Base-by-base conservation (phyloP, 2,329 filamentous ascomycete species). In the Pseudogymnoascus sp. region DNA sequence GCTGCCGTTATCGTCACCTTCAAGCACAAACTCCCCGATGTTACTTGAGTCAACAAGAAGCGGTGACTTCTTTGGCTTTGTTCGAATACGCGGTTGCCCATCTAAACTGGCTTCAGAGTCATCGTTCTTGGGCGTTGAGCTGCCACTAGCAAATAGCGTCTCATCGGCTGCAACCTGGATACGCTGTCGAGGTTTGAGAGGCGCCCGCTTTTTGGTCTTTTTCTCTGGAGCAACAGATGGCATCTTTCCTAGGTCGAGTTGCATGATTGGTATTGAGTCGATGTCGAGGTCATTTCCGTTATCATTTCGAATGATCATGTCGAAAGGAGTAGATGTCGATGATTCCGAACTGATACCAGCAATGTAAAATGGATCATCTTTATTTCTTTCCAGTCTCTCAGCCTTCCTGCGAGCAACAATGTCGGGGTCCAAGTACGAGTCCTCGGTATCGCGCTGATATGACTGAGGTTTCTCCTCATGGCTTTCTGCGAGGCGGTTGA, bases 321-420 rank as follows among this genome's bases (percentile, higher is more conserved):
- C 89, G 59, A 94, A 86, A 0, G 90, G 90, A 0, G 90, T 93
- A 0, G 88, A 88, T 5, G 83, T 82, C 35, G 85, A 84, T 3
- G 84, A 85, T 0, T 77, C 75, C 42, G 76, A 78, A 27, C 79
- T 79, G 38, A 76, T 76, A 6, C 77, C 75, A 25, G 80, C 80
- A 70, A 99, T 97, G 71, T 99, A 99, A 74, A 96, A 99, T 0
- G 94, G 94, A 70, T 99, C 94, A 71, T 97, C 93, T 68, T 84
- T 89, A 73, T 96, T 91, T 62, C 91, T 84, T 71, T 96, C 92
- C 62, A 82, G 77, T 9, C 92, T 84, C 71, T 96, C 91, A 3
- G 87, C 85, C 68, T 87, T 90, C 65, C 90, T 84, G 65, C 86
- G 82, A 4, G 90, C 89, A 42, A 90, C 73, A 55, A 91, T 90